phyloP scores from a whole-genome alignment of 371 early-diverging fungal species.

The Nematocida sp. region DNA sequence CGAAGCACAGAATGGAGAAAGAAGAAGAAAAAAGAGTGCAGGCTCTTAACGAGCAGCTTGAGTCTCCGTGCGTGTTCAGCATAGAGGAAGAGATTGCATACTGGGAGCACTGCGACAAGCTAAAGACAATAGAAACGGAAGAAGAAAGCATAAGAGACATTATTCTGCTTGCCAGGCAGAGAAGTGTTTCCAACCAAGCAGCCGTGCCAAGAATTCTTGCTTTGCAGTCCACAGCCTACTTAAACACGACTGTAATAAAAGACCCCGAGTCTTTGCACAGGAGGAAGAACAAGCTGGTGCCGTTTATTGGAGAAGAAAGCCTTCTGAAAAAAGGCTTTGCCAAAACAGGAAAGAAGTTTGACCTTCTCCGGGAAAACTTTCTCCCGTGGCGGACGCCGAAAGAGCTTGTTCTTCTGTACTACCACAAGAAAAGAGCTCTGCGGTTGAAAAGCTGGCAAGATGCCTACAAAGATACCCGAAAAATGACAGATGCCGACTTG shows the following conservation, averaged over 20 bases:
- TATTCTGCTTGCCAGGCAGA: slow-evolving; percentile 9
- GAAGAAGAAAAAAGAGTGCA: slow-evolving; percentile 4
- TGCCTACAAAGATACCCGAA: slow-evolving; percentile 38
- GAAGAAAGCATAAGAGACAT: slow-evolving; percentile 20
- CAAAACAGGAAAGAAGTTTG: slow-evolving; percentile 51
- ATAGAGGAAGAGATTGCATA: slow-evolving; percentile 13
- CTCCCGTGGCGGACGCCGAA: slow-evolving; percentile 15
- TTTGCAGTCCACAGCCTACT: not conserved
- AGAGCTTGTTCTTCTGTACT: slow-evolving; percentile 52
- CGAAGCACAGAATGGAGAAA: slow-evolving; percentile 35
- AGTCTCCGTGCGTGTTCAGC: not conserved
- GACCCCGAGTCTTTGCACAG: not conserved
- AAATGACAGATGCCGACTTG: slow-evolving; percentile 52
- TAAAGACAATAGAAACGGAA: slow-evolving; percentile 9
- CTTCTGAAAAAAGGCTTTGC: slow-evolving; percentile 22
- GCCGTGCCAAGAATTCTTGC: slow-evolving; percentile 16
- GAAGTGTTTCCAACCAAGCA: slow-evolving; percentile 42
- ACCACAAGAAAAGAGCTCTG: slow-evolving; percentile 51
- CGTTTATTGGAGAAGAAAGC: slow-evolving; percentile 33
- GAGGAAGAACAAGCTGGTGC: not conserved
- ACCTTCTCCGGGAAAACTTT: slow-evolving; percentile 3
- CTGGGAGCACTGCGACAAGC: slow-evolving; percentile 16
- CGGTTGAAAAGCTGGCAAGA: slow-evolving; percentile 36
- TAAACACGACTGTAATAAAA: slow-evolving; percentile 4
- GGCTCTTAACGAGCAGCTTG: not conserved